Base-by-base conservation (phyloP, 306 rosid species). In the Lathyrus sativus region DNA sequence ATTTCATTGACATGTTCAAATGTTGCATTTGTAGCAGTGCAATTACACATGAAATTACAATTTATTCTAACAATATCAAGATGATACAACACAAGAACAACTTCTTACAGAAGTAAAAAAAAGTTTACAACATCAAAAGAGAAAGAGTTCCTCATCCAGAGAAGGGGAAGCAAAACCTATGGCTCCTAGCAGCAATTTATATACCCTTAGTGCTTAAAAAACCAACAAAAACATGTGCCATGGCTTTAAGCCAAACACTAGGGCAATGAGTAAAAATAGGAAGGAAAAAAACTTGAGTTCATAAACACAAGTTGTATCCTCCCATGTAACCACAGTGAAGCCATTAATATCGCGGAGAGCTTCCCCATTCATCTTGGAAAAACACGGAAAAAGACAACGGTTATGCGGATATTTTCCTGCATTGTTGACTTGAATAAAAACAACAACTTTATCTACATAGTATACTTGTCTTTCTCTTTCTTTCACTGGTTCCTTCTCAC, bases 291-390 rank as follows among this genome's bases (percentile, higher is more conserved):
- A 49, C 85, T 65, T 55, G 73, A 49, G 81, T 60, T 9, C 9
- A n/a, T 45, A 45, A 73, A 78, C 91, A 80, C 87, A 28, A 43
- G 85, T 66, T 71, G 65, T 77, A 81, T 72, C 90, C 90, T 83
- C 87, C 83, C 64, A 4, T 67, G 61, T 42, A 28, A 75, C 59
- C 9, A 71, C 69, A 18, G 50, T 14, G 74, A 79, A 79, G 88
- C 80, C 67, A 73, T 44, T 71, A 78, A 71, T 61, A 74, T 2
- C 60, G 37, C 71, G 75, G 56, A 39, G 43, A 81, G 74, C 79
- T 82, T 72, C 85, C 90, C 79, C 76, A 13, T 65, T 76, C 82
- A 51, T 72, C 79, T 69, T 48, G 22, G 22, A 19, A 19, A 19
- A 19, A 19, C 0, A 19, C 62, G 58, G 74, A 50, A 48, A 71